A percentile compares a stretch with the other conserved stretches of the same genome.
phyloP scores from a whole-genome alignment of 192 early-diverging fungal species.

The Umbelopsis sp. region DNA sequence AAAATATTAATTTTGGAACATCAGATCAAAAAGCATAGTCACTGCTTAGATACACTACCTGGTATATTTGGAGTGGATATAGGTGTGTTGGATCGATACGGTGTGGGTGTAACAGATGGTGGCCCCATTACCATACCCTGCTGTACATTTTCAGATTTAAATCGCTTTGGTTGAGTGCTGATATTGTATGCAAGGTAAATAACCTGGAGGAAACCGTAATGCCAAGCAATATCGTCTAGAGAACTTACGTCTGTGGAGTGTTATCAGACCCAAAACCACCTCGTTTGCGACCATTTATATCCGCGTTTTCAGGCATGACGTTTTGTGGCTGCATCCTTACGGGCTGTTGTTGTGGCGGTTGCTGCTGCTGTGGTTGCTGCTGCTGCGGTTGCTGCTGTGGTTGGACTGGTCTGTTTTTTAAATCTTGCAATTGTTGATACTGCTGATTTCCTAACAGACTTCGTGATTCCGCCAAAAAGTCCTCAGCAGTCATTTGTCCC shows the following conservation, averaged over 20 bases:
- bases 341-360: conserved; percentile 16
- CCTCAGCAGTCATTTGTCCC: conserved; percentile 42
- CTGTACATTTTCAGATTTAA: conserved; percentile 26
- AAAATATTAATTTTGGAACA: too few species aligned
- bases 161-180: conserved; percentile 32
- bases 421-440: conserved; percentile 45
- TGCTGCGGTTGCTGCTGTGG: conserved; percentile 22
- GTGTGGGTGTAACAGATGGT: conserved; percentile 15
- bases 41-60: neutral
- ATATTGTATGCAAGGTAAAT: neutral
- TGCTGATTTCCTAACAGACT: conserved; percentile 43
- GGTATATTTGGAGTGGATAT: conserved; percentile 5
- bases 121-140: conserved; percentile 2
- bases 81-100: conserved; percentile 1
- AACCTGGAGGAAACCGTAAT: too few species aligned
- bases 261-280: neutral
- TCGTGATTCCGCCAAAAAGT: conserved; percentile 43
- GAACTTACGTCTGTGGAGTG: conserved; percentile 5
- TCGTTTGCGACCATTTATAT: conserved; percentile 8
- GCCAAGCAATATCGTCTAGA: neutral
- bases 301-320: neutral
- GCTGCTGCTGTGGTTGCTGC: conserved; percentile 19
- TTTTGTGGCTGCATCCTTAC: conserved; percentile 13
- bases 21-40: too few species aligned
- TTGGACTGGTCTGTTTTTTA: conserved; percentile 39